These are phyloP conservation scores for Cicer cuneatum DNA, from an alignment of 306 rosid genomes.

Conservation along the genomic window DNA sequence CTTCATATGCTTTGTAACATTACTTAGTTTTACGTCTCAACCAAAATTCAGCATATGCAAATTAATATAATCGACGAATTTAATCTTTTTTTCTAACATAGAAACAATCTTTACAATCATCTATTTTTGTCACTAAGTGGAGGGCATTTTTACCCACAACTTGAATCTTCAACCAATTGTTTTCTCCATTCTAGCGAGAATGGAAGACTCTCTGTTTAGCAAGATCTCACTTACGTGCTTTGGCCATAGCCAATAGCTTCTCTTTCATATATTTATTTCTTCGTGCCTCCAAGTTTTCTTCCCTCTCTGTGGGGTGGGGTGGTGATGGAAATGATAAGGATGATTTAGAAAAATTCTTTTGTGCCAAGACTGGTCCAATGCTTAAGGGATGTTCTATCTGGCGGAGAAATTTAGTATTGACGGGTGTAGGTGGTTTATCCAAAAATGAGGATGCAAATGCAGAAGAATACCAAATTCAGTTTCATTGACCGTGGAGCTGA, in stretches of 20 bases:
- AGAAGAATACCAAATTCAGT: background rate
- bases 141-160: background rate
- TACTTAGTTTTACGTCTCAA: background rate
- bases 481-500: background rate
- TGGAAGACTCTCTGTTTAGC: slow-evolving; percentile 35
- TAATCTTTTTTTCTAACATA: background rate
- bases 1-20: no score
- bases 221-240: slow-evolving; percentile 24
- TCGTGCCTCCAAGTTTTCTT: slow-evolving; percentile 20
- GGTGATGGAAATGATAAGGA: no score
- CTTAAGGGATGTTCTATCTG: no score
- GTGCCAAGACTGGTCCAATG: no score
- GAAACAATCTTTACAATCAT: background rate
- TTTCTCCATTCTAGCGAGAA: slow-evolving; percentile 17
- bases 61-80: background rate
- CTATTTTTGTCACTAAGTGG: background rate
- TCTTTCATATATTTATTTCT: slow-evolving; percentile 22
- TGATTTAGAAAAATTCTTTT: no score
- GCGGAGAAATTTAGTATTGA: no score
- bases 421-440: no score
- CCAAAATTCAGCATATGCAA: background rate
- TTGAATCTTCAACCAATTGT: slow-evolving; percentile 3
- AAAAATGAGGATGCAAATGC: background rate
- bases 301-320: slow-evolving; percentile 1
- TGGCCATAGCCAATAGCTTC: slow-evolving; percentile 24